Conservation (phyloP, 352 stramenopile genomes). For the Thalassiosira exigua region DNA sequence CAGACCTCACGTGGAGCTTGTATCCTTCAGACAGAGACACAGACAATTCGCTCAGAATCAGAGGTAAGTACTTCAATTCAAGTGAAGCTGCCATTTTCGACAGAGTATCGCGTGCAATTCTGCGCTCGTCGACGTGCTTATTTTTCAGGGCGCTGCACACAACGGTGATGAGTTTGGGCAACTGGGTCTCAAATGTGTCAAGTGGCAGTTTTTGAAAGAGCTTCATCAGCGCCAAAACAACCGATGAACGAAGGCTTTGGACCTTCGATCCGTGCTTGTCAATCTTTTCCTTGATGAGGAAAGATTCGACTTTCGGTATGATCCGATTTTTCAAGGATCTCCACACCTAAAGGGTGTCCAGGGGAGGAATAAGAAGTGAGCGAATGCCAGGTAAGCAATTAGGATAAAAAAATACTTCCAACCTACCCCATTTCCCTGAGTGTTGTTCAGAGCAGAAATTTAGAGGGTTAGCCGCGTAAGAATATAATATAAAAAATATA, state of each 20-base stretch:
- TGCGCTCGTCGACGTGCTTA: constrained; percentile 92
- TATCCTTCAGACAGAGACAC: constrained; percentile 87
- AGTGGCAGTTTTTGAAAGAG: constrained; percentile 92
- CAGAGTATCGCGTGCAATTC: constrained; percentile 91
- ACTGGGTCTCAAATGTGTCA: constrained; percentile 90
- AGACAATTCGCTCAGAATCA: constrained; percentile 80
- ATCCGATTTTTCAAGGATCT: constrained; percentile 82
- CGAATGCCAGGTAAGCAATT: neutral
- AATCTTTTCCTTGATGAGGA: constrained; percentile 84
- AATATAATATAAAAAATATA: constrained; percentile 69
- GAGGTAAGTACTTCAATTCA: constrained; percentile 84
- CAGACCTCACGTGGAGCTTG: constrained; percentile 87
- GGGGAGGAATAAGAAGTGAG: neutral
- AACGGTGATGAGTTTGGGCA: constrained; percentile 92
- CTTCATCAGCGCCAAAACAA: constrained; percentile 96
- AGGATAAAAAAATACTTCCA: constrained; percentile 9
- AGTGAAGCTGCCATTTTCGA: constrained; percentile 93
- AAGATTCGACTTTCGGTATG: constrained; percentile 85
- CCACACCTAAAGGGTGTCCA: constrained; percentile 67
- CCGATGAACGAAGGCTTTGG: constrained; percentile 91
- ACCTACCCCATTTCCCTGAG: constrained; percentile 40
- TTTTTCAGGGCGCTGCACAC: constrained; percentile 86
- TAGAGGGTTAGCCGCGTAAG: no score
- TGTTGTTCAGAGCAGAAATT: no score
- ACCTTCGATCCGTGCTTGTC: constrained; percentile 86